These are phyloP conservation scores for Colletotrichum filicis DNA, from an alignment of 2,329 filamentous ascomycete genomes.

Conservation along the genomic window DNA sequence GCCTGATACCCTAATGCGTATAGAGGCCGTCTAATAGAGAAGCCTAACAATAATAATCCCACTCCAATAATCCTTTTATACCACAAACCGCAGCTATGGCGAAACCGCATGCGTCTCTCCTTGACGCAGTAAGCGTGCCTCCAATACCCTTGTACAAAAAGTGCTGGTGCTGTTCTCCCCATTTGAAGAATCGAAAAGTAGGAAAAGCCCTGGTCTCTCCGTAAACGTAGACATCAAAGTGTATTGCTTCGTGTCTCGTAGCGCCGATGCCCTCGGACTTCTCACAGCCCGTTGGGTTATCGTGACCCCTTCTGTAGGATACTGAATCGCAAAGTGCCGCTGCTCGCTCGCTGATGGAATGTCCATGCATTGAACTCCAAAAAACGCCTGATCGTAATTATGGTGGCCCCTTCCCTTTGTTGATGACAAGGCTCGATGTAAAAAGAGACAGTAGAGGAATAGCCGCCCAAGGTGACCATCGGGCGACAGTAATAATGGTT, in stretches of 20 bases:
- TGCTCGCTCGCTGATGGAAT: conserved; percentile 32
- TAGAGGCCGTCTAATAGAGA: conserved; percentile 24
- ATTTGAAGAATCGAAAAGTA: conserved; percentile 20
- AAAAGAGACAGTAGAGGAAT: not conserved
- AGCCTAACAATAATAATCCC: conserved; percentile 9
- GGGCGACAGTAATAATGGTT: conserved; percentile 9
- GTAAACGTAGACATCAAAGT: conserved; percentile 1
- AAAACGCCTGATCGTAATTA: conserved; percentile 33
- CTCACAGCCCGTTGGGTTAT: not conserved
- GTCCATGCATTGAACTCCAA: conserved; percentile 32
- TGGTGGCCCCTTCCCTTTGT: conserved; percentile 22
- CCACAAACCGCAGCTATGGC: conserved; percentile 10
- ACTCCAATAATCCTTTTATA: conserved; percentile 21
- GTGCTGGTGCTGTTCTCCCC: conserved; percentile 32
- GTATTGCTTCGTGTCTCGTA: not conserved
- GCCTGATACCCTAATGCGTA: conserved; percentile 31
- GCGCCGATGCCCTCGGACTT: conserved; percentile 14
- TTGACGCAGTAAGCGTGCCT: conserved; percentile 10
- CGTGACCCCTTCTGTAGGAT: conserved; percentile 7
- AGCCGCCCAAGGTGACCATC: conserved; percentile 11
- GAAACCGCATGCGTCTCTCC: conserved; percentile 7
- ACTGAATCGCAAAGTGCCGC: conserved; percentile 31
- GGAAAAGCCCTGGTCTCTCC: conserved; percentile 2
- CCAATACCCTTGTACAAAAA: conserved; percentile 25
- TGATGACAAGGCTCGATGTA: conserved; percentile 7